These are phyloP conservation scores for Mycena venus DNA, from an alignment of 768 basidiomycete species.

Conservation along the genomic window DNA sequence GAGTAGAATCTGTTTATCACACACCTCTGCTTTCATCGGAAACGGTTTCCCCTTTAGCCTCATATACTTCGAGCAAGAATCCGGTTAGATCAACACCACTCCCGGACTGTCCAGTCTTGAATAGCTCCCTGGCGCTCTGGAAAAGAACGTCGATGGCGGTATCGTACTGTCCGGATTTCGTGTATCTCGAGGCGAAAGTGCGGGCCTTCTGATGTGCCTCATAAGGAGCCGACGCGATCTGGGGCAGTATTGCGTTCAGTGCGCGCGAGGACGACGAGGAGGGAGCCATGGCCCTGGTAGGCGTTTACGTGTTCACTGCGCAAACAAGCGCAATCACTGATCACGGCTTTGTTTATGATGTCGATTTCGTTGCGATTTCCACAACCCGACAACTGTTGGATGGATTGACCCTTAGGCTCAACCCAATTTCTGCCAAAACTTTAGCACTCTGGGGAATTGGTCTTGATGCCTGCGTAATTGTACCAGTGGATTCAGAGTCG, in stretches of 20 bases:
- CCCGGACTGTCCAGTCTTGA: conserved; percentile 90
- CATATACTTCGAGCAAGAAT: conserved; percentile 89
- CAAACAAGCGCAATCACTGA: not conserved
- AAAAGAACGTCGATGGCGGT: conserved; percentile 95
- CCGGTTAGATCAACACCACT: conserved; percentile 89
- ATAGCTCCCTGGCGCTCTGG: conserved; percentile 86
- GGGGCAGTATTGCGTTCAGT: conserved; percentile 80
- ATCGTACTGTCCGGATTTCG: conserved; percentile 84
- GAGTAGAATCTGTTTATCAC: conserved; percentile 37
- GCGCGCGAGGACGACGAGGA: conserved; percentile 70
- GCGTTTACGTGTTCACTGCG: not conserved
- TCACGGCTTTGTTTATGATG: no score
- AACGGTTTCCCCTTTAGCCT: conserved; percentile 77
- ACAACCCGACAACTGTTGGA: no score
- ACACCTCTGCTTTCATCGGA: conserved; percentile 86
- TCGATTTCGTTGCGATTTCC: no score
- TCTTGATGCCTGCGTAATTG: no score
- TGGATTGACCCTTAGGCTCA: no score
- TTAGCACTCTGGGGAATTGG: no score
- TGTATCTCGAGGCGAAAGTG: conserved; percentile 92
- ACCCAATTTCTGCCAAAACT: no score
- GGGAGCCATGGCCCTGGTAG: conserved; percentile 18
- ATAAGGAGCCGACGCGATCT: conserved; percentile 83
- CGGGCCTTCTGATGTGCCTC: conserved; percentile 98
- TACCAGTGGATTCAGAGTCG: no score